phyloP scores from a whole-genome alignment of 1,284 basidiomycete genomes.

The Puccinia polysora region DNA sequence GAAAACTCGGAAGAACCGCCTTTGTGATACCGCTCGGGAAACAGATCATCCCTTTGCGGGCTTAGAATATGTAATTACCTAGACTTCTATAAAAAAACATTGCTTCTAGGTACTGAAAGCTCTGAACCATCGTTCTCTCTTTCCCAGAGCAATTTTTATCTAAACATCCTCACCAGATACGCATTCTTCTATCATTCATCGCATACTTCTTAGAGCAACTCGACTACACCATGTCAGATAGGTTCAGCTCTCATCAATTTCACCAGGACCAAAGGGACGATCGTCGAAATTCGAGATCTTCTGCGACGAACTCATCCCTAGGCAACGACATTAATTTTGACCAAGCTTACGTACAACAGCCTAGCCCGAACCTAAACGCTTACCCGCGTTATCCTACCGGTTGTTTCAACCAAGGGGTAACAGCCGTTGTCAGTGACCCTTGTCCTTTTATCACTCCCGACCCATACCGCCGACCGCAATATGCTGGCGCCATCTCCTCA shows the following conservation, averaged over 20 bases:
- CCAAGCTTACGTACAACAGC: constrained; percentile 1
- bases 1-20: constrained; percentile 18
- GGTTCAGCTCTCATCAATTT: constrained; percentile 8
- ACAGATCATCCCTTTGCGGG: not conserved
- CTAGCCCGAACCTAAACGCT: not conserved
- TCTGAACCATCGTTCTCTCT: too few species aligned
- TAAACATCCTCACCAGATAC: not conserved
- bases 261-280: constrained; percentile 4
- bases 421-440: not conserved
- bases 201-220: not conserved
- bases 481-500: not conserved
- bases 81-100: not conserved
- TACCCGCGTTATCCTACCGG: not conserved
- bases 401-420: not conserved
- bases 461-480: not conserved
- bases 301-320: not conserved
- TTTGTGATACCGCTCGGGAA: not conserved
- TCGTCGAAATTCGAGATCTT: not conserved
- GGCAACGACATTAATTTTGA: not conserved
- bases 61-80: not conserved
- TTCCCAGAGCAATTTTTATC: too few species aligned
- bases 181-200: not conserved
- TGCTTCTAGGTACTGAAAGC: too few species aligned
- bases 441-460: not conserved
- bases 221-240: constrained; percentile 12